Evolutionary conservation across 192 early-diverging fungal species (phyloP).

Genomic region (Backusella mclennaniae): DNA sequence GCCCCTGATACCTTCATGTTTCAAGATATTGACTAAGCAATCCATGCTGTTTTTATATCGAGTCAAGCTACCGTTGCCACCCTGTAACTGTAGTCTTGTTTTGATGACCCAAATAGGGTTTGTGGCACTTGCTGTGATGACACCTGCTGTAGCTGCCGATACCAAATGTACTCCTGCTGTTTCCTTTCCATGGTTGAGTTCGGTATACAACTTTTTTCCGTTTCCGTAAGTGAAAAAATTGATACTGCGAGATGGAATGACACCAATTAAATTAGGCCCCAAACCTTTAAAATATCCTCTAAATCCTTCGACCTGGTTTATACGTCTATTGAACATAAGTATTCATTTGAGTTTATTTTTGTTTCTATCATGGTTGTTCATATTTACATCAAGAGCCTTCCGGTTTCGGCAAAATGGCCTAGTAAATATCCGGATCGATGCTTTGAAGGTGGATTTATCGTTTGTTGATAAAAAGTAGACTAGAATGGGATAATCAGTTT

Average conservation of each 20-base stretch:
- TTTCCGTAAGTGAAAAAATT: constrained; percentile 94
- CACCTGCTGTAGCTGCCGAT: constrained; percentile 52
- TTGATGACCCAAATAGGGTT: constrained; percentile 98
- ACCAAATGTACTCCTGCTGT: constrained; percentile 74
- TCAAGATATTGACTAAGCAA: constrained; percentile 64
- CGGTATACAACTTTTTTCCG: constrained; percentile 77
- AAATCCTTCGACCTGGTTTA: constrained; percentile 75
- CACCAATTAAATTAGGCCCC: constrained; percentile 89
- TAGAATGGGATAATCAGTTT: not conserved
- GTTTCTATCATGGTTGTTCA: not conserved
- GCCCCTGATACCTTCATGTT: constrained; percentile 76
- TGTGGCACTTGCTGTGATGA: constrained; percentile 72
- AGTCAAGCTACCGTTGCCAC: constrained; percentile 25
- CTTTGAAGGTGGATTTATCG: not conserved
- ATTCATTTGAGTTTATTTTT: not conserved
- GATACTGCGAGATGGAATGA: constrained; percentile 93
- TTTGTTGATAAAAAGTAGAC: constrained; percentile 41
- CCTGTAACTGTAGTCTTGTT: constrained; percentile 89
- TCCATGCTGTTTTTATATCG: constrained; percentile 76
- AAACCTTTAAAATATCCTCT: constrained; percentile 90
- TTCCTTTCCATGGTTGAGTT: constrained; percentile 75
- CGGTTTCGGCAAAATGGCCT: constrained; percentile 51
- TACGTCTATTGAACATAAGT: constrained; percentile 36
- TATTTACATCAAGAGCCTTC: constrained; percentile 44
- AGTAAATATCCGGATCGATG: constrained; percentile 32